phyloP scores from a whole-genome alignment of 1,284 basidiomycete genomes.

The Sanghuangporus weigelae region DNA sequence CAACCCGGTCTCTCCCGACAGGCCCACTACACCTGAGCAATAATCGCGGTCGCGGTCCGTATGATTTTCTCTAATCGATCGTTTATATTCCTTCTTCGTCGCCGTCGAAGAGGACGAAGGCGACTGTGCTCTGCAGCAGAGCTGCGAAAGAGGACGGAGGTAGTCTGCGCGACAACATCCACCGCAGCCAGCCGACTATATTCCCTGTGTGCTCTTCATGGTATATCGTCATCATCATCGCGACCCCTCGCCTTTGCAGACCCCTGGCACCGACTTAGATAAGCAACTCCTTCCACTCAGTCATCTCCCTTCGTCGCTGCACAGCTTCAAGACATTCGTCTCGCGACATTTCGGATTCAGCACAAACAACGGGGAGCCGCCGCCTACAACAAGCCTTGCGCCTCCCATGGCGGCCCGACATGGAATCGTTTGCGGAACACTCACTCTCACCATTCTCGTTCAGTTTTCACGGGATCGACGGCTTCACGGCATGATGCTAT shows the following conservation, averaged over 20 bases:
- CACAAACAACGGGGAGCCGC: background rate
- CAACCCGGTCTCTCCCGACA: constrained; percentile 8
- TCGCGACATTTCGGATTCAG: background rate
- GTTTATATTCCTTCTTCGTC: background rate
- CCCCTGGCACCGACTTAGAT: background rate
- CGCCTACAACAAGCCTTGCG: background rate
- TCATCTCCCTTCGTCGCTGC: background rate
- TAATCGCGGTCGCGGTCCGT: background rate
- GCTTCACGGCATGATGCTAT: background rate
- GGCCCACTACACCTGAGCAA: background rate
- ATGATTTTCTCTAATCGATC: background rate
- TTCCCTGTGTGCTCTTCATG: background rate
- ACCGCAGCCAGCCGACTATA: background rate
- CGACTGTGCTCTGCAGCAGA: background rate
- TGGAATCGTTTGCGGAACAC: background rate
- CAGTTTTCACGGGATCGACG: background rate
- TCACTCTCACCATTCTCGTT: background rate
- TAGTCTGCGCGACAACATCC: background rate
- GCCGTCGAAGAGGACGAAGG: background rate
- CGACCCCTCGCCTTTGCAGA: background rate
- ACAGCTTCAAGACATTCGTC: background rate
- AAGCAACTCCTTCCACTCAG: background rate
- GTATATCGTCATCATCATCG: background rate
- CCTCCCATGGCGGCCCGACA: background rate
- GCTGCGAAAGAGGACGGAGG: background rate